A percentile compares a stretch with the other conserved stretches of the same genome.
Conservation (phyloP, 75 land plant species). For the Selaginella moellendorffii region DNA sequence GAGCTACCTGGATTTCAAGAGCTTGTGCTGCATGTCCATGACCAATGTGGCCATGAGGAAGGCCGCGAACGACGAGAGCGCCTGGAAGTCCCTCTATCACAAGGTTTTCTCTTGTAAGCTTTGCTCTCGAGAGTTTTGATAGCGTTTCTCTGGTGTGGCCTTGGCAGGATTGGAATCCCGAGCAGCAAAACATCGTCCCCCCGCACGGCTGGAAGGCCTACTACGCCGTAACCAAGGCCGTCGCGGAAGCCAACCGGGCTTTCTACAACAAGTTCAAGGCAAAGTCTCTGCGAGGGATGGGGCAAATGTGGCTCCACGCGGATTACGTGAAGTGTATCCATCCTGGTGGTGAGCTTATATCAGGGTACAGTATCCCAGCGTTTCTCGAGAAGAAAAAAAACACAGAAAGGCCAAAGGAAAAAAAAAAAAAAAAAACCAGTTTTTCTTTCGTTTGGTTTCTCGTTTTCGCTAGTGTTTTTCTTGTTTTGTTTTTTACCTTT, state of each 20-base stretch:
- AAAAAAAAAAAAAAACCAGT: too few relatives aligned
- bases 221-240: conserved; percentile 77
- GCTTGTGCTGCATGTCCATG: conserved; percentile 78
- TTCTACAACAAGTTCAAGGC: conserved; percentile 64
- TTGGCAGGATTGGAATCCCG: conserved; percentile 57
- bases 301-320: conserved; percentile 62
- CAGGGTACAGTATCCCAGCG: conserved; percentile 55
- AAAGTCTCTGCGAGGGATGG: conserved; percentile 43
- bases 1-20: conserved; percentile 77
- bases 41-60: conserved; percentile 60
- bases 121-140: too few relatives aligned
- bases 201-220: conserved; percentile 81
- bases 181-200: conserved; percentile 44
- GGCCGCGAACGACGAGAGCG: conserved; percentile 78
- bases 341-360: conserved; percentile 48
- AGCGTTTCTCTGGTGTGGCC: too few relatives aligned
- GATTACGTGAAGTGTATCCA: conserved; percentile 88
- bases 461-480: too few relatives aligned
- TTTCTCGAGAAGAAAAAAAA: too few relatives aligned
- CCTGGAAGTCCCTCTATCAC: conserved; percentile 80
- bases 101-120: conserved; percentile 27
- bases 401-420: too few relatives aligned
- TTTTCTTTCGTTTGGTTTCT: too few relatives aligned
- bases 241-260: conserved; percentile 44
- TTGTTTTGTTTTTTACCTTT: too few relatives aligned